Base-by-base conservation (phyloP, 345 rosid species). In the Eucalyptus marginata region DNA sequence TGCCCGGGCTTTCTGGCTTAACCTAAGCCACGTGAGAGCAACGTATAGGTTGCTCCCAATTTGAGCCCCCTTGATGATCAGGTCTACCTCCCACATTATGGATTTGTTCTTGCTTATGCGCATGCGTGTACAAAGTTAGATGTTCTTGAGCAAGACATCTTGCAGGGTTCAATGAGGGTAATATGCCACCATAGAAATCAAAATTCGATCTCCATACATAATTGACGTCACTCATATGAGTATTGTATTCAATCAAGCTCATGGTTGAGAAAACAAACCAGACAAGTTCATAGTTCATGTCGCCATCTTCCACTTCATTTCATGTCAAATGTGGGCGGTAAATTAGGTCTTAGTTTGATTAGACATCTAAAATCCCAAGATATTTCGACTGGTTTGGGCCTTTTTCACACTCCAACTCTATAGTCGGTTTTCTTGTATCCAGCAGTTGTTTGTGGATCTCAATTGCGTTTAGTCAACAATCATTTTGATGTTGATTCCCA, bases 331-430 rank as follows among this genome's bases (percentile, higher is more conserved):
- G 46, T 44, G 46, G 40, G 40, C 40, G 4, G 46, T 44, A 44
- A 44, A 44, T 44, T 44, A 44, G 46, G 14, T 9, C 29, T 56
- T 24, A 10, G 7, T 17, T 68, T 17, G 81, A 71, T 71, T 17
- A 14, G 44, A 33, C 44, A 33, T 68, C 22, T 68, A 33, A 33
- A 40, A 71, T 11, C 13, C 46, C 4, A 10, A 71, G n/a, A n/a
- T n/a, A 15, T 62, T 27, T 4, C 0, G 8, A 29, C 1, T 29
- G 2, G 68, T 12, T 27, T 1, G 8, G 31, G 31, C 4, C n/a
- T 59, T 59, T 59, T 27, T 12, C 15, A 27, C 31, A 59, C 15
- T 58, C 6, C 64, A 52, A 52, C 10, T 52, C 10, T 20, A 4
- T 18, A 4, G 3, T 16, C 7, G 1, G 2, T 33, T 11, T 36